A percentile compares a stretch with the other conserved stretches of the same genome.
phyloP scores from a whole-genome alignment of 306 rosid species.

The Rosa lucieae region DNA sequence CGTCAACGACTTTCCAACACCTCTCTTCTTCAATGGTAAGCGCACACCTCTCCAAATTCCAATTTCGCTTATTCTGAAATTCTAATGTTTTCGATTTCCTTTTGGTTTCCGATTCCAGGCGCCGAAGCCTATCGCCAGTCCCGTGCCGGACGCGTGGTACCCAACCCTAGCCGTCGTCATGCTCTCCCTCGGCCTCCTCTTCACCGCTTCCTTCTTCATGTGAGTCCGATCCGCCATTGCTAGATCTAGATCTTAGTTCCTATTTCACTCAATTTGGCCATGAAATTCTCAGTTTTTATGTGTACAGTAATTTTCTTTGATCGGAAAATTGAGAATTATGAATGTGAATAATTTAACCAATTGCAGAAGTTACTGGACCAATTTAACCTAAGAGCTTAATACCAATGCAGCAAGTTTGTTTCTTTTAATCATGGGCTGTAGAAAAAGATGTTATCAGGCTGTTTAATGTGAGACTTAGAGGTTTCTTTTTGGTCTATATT shows the following conservation, averaged over 20 bases:
- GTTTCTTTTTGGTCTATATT: background rate
- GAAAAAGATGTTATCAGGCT: background rate
- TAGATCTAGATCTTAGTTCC: background rate
- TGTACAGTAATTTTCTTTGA: background rate
- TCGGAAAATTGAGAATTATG: background rate
- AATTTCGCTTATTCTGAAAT: background rate
- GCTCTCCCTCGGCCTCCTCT: constrained; percentile 75
- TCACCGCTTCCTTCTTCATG: constrained; percentile 97
- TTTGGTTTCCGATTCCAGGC: constrained; percentile 40
- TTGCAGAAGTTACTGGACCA: background rate
- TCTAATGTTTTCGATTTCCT: background rate
- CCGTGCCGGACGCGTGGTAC: constrained; percentile 78
- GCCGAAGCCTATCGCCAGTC: constrained; percentile 83
- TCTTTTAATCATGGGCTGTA: background rate
- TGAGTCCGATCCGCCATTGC: constrained; percentile 45
- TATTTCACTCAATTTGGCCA: background rate
- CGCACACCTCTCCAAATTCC: background rate
- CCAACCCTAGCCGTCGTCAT: constrained; percentile 77
- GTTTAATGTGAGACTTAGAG: background rate
- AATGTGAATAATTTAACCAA: background rate
- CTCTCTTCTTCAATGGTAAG: background rate
- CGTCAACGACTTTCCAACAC: constrained; percentile 1
- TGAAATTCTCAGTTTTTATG: background rate
- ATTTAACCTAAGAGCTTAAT: background rate
- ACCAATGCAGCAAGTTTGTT: background rate